Percentiles rank a stretch among this genome's conserved stretches.
Evolutionary conservation across 169 alveolate genomes (phyloP).

Genomic region (Cryptosporidium ryanae): DNA sequence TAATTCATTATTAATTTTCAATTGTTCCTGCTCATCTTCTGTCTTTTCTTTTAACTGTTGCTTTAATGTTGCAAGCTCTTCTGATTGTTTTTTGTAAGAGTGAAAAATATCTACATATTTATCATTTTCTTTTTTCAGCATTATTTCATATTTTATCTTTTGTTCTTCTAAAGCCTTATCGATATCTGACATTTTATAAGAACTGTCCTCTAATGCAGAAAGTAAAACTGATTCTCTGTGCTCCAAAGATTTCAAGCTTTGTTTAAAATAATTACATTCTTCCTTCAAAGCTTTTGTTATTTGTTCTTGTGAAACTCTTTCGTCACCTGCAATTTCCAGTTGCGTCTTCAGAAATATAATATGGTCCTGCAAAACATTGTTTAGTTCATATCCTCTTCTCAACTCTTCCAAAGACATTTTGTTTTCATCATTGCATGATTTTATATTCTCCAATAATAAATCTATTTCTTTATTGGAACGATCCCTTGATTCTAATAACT

Average conservation of each 20-base stretch:
- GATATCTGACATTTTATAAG: constrained; percentile 72
- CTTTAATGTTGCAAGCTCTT: constrained; percentile 20
- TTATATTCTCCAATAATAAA: constrained; percentile 37
- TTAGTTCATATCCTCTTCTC: constrained; percentile 62
- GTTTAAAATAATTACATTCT: constrained; percentile 45
- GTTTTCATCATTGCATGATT: constrained; percentile 61
- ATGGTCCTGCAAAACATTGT: constrained; percentile 56
- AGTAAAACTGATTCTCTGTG: constrained; percentile 66
- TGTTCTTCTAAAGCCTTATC: constrained; percentile 70
- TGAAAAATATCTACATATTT: constrained; percentile 35
- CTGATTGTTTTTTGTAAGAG: constrained; percentile 38
- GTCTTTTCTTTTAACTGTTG: constrained; percentile 19
- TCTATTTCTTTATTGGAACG: constrained; percentile 20
- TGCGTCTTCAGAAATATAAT: constrained; percentile 58
- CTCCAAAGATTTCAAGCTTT: constrained; percentile 48
- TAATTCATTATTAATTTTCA: constrained; percentile 30
- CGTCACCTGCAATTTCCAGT: constrained; percentile 42
- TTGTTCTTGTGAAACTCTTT: constrained; percentile 43
- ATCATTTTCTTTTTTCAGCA: constrained; percentile 38
- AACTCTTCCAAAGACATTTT: constrained; percentile 56
- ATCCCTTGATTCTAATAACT: constrained; percentile 42
- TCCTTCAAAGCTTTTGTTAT: constrained; percentile 1
- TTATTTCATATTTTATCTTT: constrained; percentile 41
- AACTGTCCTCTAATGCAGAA: constrained; percentile 69
- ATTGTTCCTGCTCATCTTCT: constrained; percentile 33